These are phyloP conservation scores for Silene conica DNA, from an alignment of 148 eudicot genomes.

Conservation along the genomic window DNA sequence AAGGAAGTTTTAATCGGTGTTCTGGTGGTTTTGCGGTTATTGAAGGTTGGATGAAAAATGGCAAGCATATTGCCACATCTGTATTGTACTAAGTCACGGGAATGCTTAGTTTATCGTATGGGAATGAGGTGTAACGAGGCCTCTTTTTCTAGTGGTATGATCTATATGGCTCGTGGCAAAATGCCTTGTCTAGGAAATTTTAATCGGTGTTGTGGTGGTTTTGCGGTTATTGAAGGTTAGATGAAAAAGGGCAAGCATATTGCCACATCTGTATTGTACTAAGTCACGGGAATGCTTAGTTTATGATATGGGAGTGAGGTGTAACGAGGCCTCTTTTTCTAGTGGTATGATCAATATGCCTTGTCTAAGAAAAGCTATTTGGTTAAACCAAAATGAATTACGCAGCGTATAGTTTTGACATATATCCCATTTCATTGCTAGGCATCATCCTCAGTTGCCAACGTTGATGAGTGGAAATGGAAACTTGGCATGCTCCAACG, in stretches of 20 bases:
- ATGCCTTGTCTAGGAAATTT: background rate
- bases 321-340: background rate
- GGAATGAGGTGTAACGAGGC: background rate
- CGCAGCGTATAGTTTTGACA: background rate
- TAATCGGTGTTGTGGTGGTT: no score
- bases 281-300: background rate
- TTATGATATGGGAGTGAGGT: background rate
- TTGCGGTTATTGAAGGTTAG: no score
- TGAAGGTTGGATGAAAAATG: background rate
- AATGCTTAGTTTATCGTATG: background rate
- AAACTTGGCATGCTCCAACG: conserved; percentile 82
- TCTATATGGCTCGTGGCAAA: no score
- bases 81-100: background rate
- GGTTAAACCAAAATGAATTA: background rate
- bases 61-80: background rate
- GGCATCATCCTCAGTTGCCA: conserved; percentile 96
- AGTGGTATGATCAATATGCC: background rate
- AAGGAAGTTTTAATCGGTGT: background rate
- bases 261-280: background rate
- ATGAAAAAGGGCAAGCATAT: background rate
- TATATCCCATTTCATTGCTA: conserved; percentile 26
- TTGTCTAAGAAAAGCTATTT: background rate
- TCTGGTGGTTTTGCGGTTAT: background rate
- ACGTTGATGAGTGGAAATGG: conserved; percentile 99
- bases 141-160: background rate